phyloP scores from a whole-genome alignment of 192 early-diverging fungal species.

The Entophlyctis luteolus region DNA sequence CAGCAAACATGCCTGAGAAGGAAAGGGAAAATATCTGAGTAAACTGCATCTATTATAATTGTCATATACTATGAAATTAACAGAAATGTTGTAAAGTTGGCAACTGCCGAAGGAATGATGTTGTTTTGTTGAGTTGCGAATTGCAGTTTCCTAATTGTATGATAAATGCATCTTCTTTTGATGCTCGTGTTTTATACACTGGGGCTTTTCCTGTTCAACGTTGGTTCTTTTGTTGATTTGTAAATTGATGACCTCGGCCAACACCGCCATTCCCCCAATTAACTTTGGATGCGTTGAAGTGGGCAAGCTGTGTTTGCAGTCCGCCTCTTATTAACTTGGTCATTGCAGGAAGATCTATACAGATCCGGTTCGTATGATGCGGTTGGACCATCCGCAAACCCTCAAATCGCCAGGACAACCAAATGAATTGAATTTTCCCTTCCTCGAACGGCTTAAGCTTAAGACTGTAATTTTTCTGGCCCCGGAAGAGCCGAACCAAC shows the following conservation, averaged over 20 bases:
- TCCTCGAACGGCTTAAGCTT: slow-evolving; percentile 92
- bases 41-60: too few species aligned
- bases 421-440: slow-evolving; percentile 99
- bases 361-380: slow-evolving; percentile 57
- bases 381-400: background rate
- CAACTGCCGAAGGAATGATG: too few species aligned
- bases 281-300: slow-evolving; percentile 23
- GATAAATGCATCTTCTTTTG: too few species aligned
- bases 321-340: background rate
- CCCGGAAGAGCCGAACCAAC: slow-evolving; percentile 92
- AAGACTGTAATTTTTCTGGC: slow-evolving; percentile 94
- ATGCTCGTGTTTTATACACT: too few species aligned
- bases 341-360: slow-evolving; percentile 80
- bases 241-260: background rate
- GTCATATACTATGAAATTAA: too few species aligned
- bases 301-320: background rate
- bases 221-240: too few species aligned
- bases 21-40: too few species aligned
- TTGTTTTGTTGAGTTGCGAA: too few species aligned
- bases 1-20: too few species aligned
- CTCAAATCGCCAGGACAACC: slow-evolving; percentile 58
- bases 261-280: slow-evolving; percentile 22
- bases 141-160: too few species aligned
- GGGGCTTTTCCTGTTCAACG: background rate
- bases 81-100: too few species aligned